phyloP scores from a whole-genome alignment of 2,329 filamentous ascomycete genomes.

The Diaporthe sp. region DNA sequence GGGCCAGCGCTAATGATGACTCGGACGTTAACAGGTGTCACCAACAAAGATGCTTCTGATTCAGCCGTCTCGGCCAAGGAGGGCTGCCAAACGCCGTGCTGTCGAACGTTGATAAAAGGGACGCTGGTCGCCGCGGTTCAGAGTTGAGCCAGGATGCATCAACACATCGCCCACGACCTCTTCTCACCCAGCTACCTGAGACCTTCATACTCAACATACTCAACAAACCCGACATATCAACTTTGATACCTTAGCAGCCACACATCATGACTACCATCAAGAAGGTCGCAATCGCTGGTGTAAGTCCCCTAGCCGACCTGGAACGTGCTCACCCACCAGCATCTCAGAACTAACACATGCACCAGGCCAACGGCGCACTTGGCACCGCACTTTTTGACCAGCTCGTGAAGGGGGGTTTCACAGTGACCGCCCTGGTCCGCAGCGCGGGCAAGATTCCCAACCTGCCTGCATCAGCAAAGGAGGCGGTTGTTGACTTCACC shows the following conservation, averaged over 20 bases:
- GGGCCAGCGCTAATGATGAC: conserved; percentile 13
- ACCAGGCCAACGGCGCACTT: conserved; percentile 50
- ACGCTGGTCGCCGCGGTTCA: neutral
- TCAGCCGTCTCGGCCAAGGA: neutral
- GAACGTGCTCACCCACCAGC: neutral
- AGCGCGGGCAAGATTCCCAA: conserved; percentile 44
- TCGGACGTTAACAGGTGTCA: neutral
- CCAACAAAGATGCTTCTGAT: conserved; percentile 5
- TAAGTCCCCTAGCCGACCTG: conserved; percentile 37
- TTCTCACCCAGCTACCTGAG: neutral
- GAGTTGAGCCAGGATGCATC: neutral
- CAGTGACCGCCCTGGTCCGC: conserved; percentile 54
- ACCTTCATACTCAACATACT: neutral
- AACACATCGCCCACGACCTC: neutral
- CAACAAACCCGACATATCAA: neutral
- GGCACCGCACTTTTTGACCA: conserved; percentile 45
- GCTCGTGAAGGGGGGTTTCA: conserved; percentile 47
- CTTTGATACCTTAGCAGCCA: neutral
- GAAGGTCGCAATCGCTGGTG: conserved; percentile 57
- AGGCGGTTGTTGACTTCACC: conserved; percentile 52
- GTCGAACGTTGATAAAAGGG: conserved; percentile 15
- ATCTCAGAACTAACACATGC: neutral
- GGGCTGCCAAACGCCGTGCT: neutral
- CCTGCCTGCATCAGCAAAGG: conserved; percentile 42
- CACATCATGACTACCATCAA: conserved; percentile 47